Base-by-base conservation (phyloP, 2,329 filamentous ascomycete species). In the Ceratocystis eucalypticola region DNA sequence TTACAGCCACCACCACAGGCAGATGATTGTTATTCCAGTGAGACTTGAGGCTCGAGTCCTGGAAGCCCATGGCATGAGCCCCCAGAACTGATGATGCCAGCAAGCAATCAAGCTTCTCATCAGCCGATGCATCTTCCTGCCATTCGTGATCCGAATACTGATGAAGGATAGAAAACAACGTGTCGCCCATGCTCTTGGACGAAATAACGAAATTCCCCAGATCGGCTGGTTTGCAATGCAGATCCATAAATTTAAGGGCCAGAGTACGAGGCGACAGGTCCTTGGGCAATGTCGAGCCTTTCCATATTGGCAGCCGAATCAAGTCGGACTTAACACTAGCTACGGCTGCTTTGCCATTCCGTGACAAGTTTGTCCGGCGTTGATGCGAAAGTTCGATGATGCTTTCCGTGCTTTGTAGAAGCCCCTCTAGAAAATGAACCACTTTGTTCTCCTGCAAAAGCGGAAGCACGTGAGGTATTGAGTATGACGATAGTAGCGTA, bases 361-460 rank as follows among this genome's bases (percentile, higher is more conserved):
- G 87, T 0, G 89, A 87, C 72, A 92, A 79, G 70, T 91, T 91
- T 67, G 77, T 83, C 69, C 83, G 82, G 41, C 85, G 82, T 46
- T 89, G 85, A 68, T 81, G 83, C 0, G 82, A 81, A n/a, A 90
- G 74, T 20, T 76, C 75, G n/a, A 75, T 75, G 30, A 92, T 82
- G 64, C 87, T 84, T 15, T 79, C 76, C 10, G 80, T 72, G 17
- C 76, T 73, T 1, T 76, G 74, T 8, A 92, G 75, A 46, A 89
- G 78, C 2, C 75, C 77, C 48, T 77, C 75, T 10, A 92, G 74
- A 50, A 87, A 76, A n/a, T 74, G 72, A 3, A 82, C 77, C 25
- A 85, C 76, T 7, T 80, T 80, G 20, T 84, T 81, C 12, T 77
- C 75, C 44, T 79, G 78, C 12, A 89, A 77, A 62, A 86, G 79